Conservation (phyloP, 306 rosid genomes). For the Acacia confusa region DNA sequence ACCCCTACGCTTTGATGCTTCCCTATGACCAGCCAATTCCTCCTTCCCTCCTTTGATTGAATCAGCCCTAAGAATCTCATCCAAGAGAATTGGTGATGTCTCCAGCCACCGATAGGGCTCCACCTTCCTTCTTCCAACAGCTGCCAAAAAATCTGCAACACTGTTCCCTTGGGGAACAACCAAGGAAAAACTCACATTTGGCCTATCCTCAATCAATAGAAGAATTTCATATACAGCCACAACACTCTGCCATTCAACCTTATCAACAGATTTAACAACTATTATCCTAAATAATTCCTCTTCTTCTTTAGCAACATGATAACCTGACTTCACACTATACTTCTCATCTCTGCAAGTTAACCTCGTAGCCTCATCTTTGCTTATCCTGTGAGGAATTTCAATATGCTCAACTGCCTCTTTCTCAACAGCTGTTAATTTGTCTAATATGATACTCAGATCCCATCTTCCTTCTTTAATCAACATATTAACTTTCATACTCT, state of each 20-base stretch:
- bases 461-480: not conserved
- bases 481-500: too few species aligned
- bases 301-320: not conserved
- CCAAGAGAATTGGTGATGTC: not conserved
- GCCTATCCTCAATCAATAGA: not conserved
- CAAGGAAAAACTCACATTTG: not conserved
- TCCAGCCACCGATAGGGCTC: not conserved
- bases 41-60: not conserved
- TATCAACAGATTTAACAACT: too few species aligned
- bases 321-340: not conserved
- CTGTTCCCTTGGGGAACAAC: not conserved
- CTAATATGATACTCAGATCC: not conserved
- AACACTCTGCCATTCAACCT: not conserved
- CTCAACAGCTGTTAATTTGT: not conserved
- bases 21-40: too few species aligned
- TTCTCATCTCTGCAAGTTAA: not conserved
- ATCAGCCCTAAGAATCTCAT: not conserved
- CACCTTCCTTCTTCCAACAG: not conserved
- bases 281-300: not conserved
- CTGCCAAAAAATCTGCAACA: not conserved
- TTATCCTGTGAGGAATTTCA: too few species aligned
- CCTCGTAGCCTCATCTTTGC: not conserved
- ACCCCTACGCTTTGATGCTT: too few species aligned
- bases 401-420: too few species aligned
- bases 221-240: not conserved